phyloP scores from a whole-genome alignment of 345 rosid species.

The Syzygium grande region DNA sequence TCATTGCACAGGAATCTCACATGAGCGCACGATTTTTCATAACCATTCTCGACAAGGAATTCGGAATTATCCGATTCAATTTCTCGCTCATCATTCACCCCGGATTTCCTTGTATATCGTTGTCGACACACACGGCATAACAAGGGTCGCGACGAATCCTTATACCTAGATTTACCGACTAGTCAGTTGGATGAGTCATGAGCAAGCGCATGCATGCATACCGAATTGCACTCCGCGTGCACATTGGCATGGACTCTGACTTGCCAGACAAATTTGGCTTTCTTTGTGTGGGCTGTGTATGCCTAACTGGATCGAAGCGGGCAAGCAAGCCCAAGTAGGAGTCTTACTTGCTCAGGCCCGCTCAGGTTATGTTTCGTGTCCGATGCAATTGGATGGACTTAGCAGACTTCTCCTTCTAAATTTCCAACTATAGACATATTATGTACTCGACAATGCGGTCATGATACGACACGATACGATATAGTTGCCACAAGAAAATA shows the following conservation, averaged over 20 bases:
- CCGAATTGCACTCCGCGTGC: not conserved
- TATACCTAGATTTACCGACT: not conserved
- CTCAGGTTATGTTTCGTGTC: not conserved
- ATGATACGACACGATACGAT: not conserved
- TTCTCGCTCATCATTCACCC: not conserved
- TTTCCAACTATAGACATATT: not conserved
- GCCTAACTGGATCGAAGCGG: not conserved
- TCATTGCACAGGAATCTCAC: not conserved
- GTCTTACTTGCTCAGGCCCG: not conserved
- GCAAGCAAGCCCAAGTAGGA: not conserved
- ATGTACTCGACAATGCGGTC: not conserved
- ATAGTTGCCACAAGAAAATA: not conserved
- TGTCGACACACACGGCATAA: not conserved
- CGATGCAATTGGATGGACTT: not conserved
- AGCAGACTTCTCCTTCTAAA: not conserved
- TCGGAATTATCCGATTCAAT: not conserved
- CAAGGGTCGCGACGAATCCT: not conserved
- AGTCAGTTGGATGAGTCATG: not conserved
- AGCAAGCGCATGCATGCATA: not conserved
- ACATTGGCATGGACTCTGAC: not conserved
- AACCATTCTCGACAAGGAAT: not conserved
- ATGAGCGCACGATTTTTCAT: not conserved
- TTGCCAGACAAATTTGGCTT: not conserved
- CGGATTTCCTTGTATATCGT: not conserved
- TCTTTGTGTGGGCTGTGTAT: not conserved